Evolutionary conservation across 257 asterid genomes (phyloP).

Genomic region (Solanum sitiens): DNA sequence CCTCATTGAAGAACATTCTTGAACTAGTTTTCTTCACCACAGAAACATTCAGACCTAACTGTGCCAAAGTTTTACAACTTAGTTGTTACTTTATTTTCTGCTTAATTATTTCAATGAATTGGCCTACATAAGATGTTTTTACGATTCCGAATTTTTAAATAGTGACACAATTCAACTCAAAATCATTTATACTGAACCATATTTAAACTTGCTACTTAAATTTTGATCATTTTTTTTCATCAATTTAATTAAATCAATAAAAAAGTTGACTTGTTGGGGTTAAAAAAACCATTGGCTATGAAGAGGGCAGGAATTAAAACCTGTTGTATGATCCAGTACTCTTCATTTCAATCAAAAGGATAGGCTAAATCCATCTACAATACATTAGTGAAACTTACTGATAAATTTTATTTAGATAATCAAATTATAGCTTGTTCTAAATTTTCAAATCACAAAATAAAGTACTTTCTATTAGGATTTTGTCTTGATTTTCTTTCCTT

Average conservation of each 20-base stretch:
- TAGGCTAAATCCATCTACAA: not conserved
- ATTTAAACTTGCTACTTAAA: not conserved
- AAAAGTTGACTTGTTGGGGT: not conserved
- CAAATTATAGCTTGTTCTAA: not conserved
- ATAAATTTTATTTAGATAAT: not conserved
- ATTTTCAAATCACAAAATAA: not conserved
- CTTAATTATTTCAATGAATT: too few species aligned
- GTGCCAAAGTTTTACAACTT: not conserved
- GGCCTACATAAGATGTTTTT: not conserved
- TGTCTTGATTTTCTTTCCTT: too few species aligned
- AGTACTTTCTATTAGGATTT: not conserved
- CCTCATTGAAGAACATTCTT: not conserved
- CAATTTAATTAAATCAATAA: not conserved
- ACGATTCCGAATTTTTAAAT: not conserved
- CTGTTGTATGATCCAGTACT: not conserved
- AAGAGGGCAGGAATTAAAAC: not conserved
- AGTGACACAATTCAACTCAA: not conserved
- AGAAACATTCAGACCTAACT: not conserved
- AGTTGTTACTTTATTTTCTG: not conserved
- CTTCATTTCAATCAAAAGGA: not conserved
- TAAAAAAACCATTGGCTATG: not conserved
- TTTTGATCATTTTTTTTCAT: not conserved
- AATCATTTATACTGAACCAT: not conserved
- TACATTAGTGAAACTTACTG: not conserved
- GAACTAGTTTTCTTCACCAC: not conserved